Evolutionary conservation across 2,329 filamentous ascomycete species (phyloP).

Genomic region (Exserohilum rostratum): DNA sequence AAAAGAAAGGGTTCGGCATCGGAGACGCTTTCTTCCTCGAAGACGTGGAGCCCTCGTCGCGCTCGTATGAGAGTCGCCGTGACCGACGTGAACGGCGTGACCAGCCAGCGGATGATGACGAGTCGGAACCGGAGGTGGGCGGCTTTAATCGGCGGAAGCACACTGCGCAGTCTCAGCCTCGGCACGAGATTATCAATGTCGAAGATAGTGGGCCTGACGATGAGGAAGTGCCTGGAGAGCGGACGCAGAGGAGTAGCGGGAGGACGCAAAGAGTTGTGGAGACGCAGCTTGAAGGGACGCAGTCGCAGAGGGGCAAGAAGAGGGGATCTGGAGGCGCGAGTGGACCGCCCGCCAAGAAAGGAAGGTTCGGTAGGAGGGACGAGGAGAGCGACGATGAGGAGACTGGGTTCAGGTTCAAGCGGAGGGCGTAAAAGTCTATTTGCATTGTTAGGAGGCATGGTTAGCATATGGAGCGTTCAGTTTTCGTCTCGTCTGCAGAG

Average conservation of each 20-base stretch:
- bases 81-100: conserved; percentile 3
- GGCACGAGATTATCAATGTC: conserved; percentile 33
- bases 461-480: too few species aligned
- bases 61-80: conserved; percentile 20
- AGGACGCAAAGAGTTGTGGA: conserved; percentile 35
- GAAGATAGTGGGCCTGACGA: conserved; percentile 42
- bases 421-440: conserved; percentile 14
- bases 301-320: conserved; percentile 39
- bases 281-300: conserved; percentile 40
- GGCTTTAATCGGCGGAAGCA: conserved; percentile 37
- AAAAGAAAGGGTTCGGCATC: conserved; percentile 73
- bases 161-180: conserved; percentile 6
- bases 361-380: conserved; percentile 29
- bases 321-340: conserved; percentile 29
- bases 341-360: conserved; percentile 39
- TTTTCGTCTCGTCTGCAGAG: background rate
- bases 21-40: conserved; percentile 80
- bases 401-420: conserved; percentile 61
- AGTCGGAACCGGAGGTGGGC: conserved; percentile 37
- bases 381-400: conserved; percentile 65
- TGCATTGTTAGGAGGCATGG: background rate
- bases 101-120: conserved; percentile 19
- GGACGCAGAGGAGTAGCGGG: conserved; percentile 32
- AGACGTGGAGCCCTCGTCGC: conserved; percentile 25
- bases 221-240: conserved; percentile 24